Conservation (phyloP, 129 eudicot genomes). For the Solidago caesia region DNA sequence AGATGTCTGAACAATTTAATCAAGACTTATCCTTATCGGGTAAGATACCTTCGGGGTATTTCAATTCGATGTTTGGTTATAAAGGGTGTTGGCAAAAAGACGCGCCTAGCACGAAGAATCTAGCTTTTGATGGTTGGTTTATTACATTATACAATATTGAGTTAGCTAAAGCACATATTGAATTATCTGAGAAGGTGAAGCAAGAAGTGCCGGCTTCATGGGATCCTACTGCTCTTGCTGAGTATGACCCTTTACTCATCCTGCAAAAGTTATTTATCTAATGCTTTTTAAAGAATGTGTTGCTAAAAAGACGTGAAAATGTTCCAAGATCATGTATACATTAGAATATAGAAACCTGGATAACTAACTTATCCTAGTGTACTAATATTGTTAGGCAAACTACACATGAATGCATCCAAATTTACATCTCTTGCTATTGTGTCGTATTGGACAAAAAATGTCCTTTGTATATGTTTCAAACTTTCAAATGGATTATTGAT, state of each 20-base stretch:
- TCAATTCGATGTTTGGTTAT: slow-evolving; percentile 77
- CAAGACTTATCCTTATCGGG: slow-evolving; percentile 78
- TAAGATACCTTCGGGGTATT: slow-evolving; percentile 85
- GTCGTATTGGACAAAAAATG: too few relatives aligned
- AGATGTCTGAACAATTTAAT: slow-evolving; percentile 97
- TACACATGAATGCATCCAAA: too few relatives aligned
- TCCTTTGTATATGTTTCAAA: too few relatives aligned
- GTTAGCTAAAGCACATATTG: slow-evolving; percentile 68
- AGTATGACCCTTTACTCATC: slow-evolving; percentile 49
- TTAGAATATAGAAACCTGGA: not conserved
- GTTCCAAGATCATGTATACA: not conserved
- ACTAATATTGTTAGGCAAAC: not conserved
- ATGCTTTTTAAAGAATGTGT: not conserved
- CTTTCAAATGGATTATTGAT: too few relatives aligned
- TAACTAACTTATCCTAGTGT: not conserved
- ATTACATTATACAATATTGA: slow-evolving; percentile 72
- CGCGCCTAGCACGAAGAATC: slow-evolving; percentile 69
- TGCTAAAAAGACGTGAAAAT: slow-evolving; percentile 6
- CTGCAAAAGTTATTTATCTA: not conserved
- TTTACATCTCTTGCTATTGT: too few relatives aligned
- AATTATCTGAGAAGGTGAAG: slow-evolving; percentile 72
- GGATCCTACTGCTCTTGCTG: slow-evolving; percentile 90
- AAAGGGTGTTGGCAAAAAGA: slow-evolving; percentile 94
- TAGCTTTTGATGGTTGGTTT: slow-evolving; percentile 95
- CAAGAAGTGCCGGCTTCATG: slow-evolving; percentile 84